A percentile compares a stretch with the other conserved stretches of the same genome.
Conservation (phyloP, 176 grass and related monocot species). For the Rhynchospora pubera region DNA sequence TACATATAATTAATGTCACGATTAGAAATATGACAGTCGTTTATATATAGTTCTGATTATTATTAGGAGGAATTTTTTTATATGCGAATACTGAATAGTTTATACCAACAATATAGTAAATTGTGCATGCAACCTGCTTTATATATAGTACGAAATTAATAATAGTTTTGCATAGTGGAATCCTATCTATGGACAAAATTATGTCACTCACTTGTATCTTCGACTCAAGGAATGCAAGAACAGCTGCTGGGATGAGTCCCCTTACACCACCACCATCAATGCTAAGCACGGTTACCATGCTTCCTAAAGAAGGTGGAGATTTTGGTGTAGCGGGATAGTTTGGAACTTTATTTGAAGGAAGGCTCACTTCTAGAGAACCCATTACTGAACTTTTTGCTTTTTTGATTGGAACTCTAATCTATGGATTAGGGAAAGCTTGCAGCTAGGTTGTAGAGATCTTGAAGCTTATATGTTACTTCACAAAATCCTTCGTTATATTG, state of each 20-base stretch:
- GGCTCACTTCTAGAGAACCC: neutral
- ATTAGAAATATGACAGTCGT: too few relatives aligned
- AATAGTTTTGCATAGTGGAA: too few relatives aligned
- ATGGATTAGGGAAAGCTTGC: neutral
- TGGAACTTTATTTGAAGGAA: neutral
- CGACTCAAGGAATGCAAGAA: slow-evolving; percentile 49
- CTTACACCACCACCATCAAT: slow-evolving; percentile 71
- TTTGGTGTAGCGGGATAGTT: neutral
- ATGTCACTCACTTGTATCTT: slow-evolving; percentile 45
- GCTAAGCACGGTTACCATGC: slow-evolving; percentile 50
- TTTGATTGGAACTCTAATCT: neutral
- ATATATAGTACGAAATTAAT: too few relatives aligned
- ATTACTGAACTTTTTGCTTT: neutral
- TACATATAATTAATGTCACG: neutral
- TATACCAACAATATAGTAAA: too few relatives aligned
- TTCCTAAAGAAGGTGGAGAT: slow-evolving; percentile 26
- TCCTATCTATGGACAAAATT: too few relatives aligned
- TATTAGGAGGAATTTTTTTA: neutral
- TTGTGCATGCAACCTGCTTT: too few relatives aligned
- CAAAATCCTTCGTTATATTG: neutral
- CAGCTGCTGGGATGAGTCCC: slow-evolving; percentile 66
- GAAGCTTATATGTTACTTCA: neutral
- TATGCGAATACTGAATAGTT: too few relatives aligned
- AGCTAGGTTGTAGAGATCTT: neutral
- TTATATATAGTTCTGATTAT: neutral